Evolutionary conservation across 192 early-diverging fungal species (phyloP), one percentile per base, ranked within the genome.

Genomic region (Podila epigama): DNA sequence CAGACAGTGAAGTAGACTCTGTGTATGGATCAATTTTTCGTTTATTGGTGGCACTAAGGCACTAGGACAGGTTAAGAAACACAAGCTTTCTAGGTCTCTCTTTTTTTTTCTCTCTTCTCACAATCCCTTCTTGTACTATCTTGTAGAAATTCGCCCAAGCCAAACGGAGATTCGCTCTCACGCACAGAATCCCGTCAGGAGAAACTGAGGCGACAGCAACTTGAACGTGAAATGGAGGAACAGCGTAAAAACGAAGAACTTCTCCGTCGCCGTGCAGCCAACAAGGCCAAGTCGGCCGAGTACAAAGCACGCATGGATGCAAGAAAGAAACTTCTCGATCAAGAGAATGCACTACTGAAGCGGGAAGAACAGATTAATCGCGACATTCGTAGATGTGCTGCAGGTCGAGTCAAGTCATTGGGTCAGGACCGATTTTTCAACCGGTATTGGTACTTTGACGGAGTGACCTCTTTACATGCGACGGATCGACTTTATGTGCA

Each of bases 381-480:
- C 56, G 91, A 94, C 57, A 63, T 91, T 35, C 84, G 88, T 16
- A 84, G 86, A 44, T 85, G 70, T 51, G 88, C 84, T 27, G 87
- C 90, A 10, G 87, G 88, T 28, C 90, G 95, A 4, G 71, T 94
- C 58, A 81, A 65, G 33, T 90, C 93, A 1, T 64, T 98, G 25
- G 97, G 96, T 11, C 69, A 67, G 27, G 97, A 98, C 82, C 89
- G 96, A 7, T 97, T 88, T 73, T 90, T 86, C 63, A 95, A 93
- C 75, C 83, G 88, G 40, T 97, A 98, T 70, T 98, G 92, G 84
- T 97, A 91, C 80, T 88, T 97, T 70, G 97, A 98, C 68, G 85
- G 89, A 31, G 83, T 92, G 32, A 91, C 91, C 37, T 84, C 86
- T 25, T 82, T 82, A 6, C 79, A 84, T 56, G 88, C 83, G 27